Base-by-base conservation (phyloP, 352 stramenopile species). In the Phytopythium kandeliae region DNA sequence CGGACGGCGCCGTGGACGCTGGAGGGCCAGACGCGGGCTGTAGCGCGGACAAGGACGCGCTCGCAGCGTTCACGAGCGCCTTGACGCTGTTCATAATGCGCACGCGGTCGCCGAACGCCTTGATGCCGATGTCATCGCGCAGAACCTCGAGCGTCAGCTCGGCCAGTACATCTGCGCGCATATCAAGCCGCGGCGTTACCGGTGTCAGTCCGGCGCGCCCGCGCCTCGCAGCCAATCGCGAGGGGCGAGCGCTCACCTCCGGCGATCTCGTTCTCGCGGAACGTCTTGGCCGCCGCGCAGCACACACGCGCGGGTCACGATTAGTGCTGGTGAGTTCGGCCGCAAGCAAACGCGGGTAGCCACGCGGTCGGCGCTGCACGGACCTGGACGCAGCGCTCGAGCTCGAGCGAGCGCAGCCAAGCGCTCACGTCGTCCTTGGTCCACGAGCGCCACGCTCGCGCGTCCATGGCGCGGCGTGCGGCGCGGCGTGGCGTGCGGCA, bases 81-180 rank as follows among this genome's bases (percentile, higher is more conserved):
- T 89, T 66, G 45, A 89, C 70, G 35, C 65, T 69, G 38, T 83
- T 76, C 19, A 70, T 46, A 40, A 89, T 75, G 40, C 72, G 74
- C 48, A 81, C 63, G 54, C 75, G 78, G 42, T 81, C 73, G 16
- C 75, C 75, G 33, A 86, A 85, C 11, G 73, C 71, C 30, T 62
- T 46, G 58, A 89, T 77, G 49, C 74, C 74, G 21, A 89, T 55
- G 40, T 87, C 75, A 38, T 83, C 74, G 43, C 78, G 76, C 34
- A 89, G 58, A 28, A 81, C 67, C 47, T 86, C 73, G 37, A 79
- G 74, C 31, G 71, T 74, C 45, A 89, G 59, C 55, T 81, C 75
- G 13, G 71, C 67, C 24, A 89, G 60, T 42, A 87, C 77, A 51
- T 71, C 67, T 81, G 34, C 17, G 8, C 9, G 25, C 15, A 21